Conservation (phyloP, 169 alveolate genomes). For the Plasmodium malariae region DNA sequence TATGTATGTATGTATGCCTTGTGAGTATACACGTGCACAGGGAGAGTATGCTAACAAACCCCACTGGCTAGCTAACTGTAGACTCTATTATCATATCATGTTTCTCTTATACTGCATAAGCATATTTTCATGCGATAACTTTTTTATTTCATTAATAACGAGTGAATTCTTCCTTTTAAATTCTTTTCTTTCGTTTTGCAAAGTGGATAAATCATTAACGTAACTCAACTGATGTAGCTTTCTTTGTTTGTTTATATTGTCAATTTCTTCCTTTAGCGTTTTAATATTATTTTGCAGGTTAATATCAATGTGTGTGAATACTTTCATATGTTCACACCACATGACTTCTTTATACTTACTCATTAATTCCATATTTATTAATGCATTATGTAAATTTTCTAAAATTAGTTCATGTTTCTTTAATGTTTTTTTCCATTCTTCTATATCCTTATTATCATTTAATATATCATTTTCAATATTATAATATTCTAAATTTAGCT, state of each 20-base stretch:
- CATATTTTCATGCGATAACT: constrained; percentile 34
- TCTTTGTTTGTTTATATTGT: constrained; percentile 58
- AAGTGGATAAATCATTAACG: constrained; percentile 38
- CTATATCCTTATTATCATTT: neutral
- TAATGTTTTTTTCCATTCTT: constrained; percentile 24
- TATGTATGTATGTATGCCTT: no score
- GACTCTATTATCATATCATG: neutral
- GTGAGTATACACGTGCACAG: no score
- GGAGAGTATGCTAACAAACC: no score
- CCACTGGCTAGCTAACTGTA: no score
- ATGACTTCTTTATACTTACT: constrained; percentile 52
- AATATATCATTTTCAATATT: constrained; percentile 21
- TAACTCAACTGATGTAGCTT: constrained; percentile 41
- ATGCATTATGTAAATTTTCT: constrained; percentile 60
- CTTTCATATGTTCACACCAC: constrained; percentile 67
- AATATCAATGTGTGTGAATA: constrained; percentile 26
- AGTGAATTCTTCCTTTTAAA: constrained; percentile 20
- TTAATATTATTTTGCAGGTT: constrained; percentile 46
- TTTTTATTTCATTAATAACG: constrained; percentile 37
- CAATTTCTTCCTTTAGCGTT: constrained; percentile 36
- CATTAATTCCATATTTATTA: constrained; percentile 57
- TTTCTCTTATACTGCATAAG: constrained; percentile 28
- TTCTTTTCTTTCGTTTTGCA: constrained; percentile 50
- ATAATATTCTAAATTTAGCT: constrained; percentile 18
- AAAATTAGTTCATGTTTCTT: constrained; percentile 27